These are phyloP conservation scores for Tetracladium setigerum DNA, from an alignment of 495 filamentous ascomycete species.

Conservation along the genomic window DNA sequence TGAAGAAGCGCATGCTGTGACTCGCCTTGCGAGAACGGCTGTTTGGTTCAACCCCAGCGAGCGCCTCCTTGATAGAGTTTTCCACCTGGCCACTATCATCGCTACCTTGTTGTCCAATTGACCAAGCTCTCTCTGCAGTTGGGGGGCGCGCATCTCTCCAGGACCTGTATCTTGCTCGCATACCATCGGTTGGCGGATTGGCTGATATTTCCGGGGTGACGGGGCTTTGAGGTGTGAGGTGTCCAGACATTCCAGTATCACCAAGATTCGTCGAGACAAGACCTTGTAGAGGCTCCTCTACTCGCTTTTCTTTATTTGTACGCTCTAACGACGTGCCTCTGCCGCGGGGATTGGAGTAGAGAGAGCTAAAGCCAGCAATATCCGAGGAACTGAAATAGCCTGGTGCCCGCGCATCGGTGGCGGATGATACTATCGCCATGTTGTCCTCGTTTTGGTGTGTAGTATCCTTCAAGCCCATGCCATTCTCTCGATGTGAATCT, in stretches of 20 bases:
- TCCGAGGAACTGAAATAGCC: slow-evolving; percentile 14
- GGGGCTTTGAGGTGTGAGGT: slow-evolving; percentile 9
- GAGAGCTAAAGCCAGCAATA: slow-evolving; percentile 1
- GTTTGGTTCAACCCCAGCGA: slow-evolving; percentile 69
- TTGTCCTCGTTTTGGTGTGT: background rate
- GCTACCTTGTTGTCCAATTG: slow-evolving; percentile 38
- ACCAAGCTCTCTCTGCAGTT: slow-evolving; percentile 46
- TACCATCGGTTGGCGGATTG: slow-evolving; percentile 24
- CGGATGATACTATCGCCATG: background rate
- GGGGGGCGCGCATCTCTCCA: slow-evolving; percentile 36
- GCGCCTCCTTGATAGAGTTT: slow-evolving; percentile 73
- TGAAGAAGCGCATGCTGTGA: slow-evolving; percentile 87
- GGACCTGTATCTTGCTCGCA: slow-evolving; percentile 29
- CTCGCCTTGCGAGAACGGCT: slow-evolving; percentile 88
- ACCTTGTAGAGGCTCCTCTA: slow-evolving; percentile 21
- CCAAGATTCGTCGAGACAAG: slow-evolving; percentile 22
- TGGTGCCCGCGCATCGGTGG: background rate
- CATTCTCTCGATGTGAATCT: background rate
- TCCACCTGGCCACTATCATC: slow-evolving; percentile 52
- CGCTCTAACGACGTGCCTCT: slow-evolving; percentile 31
- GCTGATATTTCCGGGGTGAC: slow-evolving; percentile 9
- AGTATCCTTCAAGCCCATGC: background rate
- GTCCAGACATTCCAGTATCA: slow-evolving; percentile 26
- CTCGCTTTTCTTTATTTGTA: slow-evolving; percentile 33
- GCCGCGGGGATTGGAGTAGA: slow-evolving; percentile 16